Conservation (phyloP, 371 early-diverging fungal genomes). For the Apophysomyces ossiformis region DNA sequence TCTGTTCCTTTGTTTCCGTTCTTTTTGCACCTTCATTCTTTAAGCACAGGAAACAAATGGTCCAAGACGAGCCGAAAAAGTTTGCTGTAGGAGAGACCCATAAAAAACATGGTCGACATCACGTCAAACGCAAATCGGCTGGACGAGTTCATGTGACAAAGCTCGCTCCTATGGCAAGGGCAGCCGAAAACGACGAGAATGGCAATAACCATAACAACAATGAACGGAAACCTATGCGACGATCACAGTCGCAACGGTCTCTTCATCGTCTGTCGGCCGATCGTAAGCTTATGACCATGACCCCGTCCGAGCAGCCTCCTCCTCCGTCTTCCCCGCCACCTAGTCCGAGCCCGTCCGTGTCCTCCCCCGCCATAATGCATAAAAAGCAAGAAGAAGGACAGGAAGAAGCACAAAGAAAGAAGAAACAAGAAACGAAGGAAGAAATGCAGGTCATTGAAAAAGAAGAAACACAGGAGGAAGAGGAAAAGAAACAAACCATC, state of each 20-base stretch:
- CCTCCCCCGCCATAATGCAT: conserved; percentile 18
- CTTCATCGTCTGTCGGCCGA: conserved; percentile 11
- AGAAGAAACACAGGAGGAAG: too few species aligned
- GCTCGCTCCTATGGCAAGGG: conserved; percentile 50
- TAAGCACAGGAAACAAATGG: background rate
- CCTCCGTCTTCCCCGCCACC: conserved; percentile 8
- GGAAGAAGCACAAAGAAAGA: background rate
- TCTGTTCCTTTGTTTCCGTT: background rate
- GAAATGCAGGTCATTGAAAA: too few species aligned
- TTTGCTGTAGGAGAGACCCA: conserved; percentile 28
- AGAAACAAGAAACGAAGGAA: too few species aligned
- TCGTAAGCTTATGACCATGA: conserved; percentile 7
- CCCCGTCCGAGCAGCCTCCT: conserved; percentile 14
- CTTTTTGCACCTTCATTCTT: conserved; percentile 8
- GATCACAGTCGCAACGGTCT: conserved; percentile 45
- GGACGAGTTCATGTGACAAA: conserved; percentile 55
- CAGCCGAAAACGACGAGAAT: conserved; percentile 30
- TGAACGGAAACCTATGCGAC: conserved; percentile 36
- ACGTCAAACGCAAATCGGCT: conserved; percentile 52
- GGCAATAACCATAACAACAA: conserved; percentile 14
- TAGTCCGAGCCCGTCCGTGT: conserved; percentile 6
- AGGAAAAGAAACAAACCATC: background rate
- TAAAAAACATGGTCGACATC: conserved; percentile 44
- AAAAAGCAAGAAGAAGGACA: conserved; percentile 11
- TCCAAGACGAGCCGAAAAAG: conserved; percentile 18